Percentiles rank a stretch among this genome's conserved stretches.
Evolutionary conservation across 139 green algal species (phyloP).

Genomic region (Coccomyxa sp.): DNA sequence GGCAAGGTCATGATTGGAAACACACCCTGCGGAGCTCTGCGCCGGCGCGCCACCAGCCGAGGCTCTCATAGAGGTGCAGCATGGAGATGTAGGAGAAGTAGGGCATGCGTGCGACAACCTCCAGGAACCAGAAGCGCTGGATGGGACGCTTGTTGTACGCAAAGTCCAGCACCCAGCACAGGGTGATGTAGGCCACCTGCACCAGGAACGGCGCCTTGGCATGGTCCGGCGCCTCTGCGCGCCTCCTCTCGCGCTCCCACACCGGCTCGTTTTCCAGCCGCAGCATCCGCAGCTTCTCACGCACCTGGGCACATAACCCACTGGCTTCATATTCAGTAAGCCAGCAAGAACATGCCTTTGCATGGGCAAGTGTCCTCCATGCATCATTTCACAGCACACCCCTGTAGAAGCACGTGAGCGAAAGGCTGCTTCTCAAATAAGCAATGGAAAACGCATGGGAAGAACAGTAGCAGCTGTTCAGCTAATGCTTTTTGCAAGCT

Average conservation of each 20-base stretch:
- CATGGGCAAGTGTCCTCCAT: background rate
- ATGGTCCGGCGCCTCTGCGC: constrained; percentile 7
- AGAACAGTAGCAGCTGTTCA: background rate
- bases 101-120: constrained; percentile 90
- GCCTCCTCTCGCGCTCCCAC: constrained; percentile 61
- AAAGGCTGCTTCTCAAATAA: too few relatives aligned
- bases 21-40: constrained; percentile 67
- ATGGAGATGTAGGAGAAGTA: constrained; percentile 96
- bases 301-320: constrained; percentile 19
- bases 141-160: constrained; percentile 71
- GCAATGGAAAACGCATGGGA: too few relatives aligned
- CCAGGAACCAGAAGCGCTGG: constrained; percentile 88
- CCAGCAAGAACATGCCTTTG: background rate
- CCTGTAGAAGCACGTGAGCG: too few relatives aligned
- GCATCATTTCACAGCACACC: too few relatives aligned
- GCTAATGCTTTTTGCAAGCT: background rate
- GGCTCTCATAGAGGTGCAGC: constrained; percentile 89
- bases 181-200: constrained; percentile 54
- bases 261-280: constrained; percentile 76
- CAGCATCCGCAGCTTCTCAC: constrained; percentile 44
- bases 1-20: background rate
- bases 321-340: background rate
- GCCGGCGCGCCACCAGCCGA: constrained; percentile 84
- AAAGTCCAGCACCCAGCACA: constrained; percentile 73
- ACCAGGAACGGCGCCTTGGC: constrained; percentile 28